Conservation (phyloP, 2,329 filamentous ascomycete species). For the Fusarium siculi region DNA sequence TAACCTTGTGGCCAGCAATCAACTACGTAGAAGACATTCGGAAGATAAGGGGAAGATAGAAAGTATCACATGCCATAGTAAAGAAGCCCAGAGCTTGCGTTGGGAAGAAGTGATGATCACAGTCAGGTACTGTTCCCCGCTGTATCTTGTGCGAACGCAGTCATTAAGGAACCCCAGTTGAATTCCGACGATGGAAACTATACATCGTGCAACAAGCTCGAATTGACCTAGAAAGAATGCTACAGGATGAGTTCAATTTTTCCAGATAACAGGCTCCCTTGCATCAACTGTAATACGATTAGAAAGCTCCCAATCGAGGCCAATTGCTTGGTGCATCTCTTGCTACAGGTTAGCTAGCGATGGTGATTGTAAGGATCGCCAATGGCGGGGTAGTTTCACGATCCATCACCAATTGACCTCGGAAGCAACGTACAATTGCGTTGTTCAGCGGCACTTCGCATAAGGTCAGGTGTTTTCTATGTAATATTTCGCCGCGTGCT, state of each 20-base stretch:
- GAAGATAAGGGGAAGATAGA: too few species aligned
- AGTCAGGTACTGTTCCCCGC: neutral
- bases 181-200: too few species aligned
- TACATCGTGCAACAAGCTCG: neutral
- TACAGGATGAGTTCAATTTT: rapidly evolving
- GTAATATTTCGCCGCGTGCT: neutral
- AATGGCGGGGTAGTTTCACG: neutral
- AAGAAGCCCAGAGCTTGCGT: too few species aligned
- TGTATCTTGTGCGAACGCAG: rapidly evolving
- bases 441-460: neutral
- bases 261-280: neutral
- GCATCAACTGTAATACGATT: neutral
- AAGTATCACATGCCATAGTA: neutral
- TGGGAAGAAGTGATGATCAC: too few species aligned
- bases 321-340: too few species aligned
- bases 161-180: rapidly evolving
- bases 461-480: too few species aligned
- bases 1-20: neutral
- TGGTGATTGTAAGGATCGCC: neutral
- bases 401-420: neutral
- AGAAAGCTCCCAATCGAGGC: neutral
- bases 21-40: too few species aligned
- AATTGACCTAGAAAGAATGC: neutral
- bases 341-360: neutral
- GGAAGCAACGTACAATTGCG: neutral